Evolutionary conservation across 1,139 yeast species (phyloP), one percentile per base, ranked within the genome.

Genomic region (Suhomyces bribrorum): DNA sequence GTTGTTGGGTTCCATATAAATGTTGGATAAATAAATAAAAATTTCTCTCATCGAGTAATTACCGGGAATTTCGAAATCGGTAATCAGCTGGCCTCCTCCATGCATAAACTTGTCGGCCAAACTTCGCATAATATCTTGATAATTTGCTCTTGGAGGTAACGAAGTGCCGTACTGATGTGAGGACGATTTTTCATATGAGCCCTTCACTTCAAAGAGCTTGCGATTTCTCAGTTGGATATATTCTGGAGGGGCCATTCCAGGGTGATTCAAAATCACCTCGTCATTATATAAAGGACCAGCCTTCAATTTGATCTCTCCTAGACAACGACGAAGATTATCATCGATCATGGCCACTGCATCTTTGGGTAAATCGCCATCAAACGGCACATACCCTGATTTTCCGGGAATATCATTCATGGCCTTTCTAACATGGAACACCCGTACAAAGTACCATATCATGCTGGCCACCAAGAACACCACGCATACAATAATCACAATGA

Each of bases 341-440:
- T 44, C 73, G 48, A 50, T 59, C 61, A 61, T 37, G 39, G 54
- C 40, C 62, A 71, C 57, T 61, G 76, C 63, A 22, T 64, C 63
- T 14, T 57, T 55, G 0, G 92, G 88, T 37, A 86, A 64, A 56
- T 87, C 96, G 28, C 72, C 73, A 16, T 73, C 66, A 17, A 81
- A 77, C 0, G 95, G 94, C 14, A 88, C 70, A 56, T 86, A 88
- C 15, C 66, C 60, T 7, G 73, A 62, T 32, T 79, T 67, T 43
- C 80, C 71, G 0, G 97, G 97, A 14, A 89, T 85, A 47, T 84
- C 94, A 42, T 79, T 79, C 50, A 89, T 58, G 18, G 83, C 66
- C 31, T 79, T 70, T 41, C 83, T 69, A 35, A 76, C 72, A 29
- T 77, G 74, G 43, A 81, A 68, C n/a, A 87, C 62, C 43, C 97